Evolutionary conservation across 805 yeast genomes (phyloP).

Genomic region (Teunomyces cretensis): DNA sequence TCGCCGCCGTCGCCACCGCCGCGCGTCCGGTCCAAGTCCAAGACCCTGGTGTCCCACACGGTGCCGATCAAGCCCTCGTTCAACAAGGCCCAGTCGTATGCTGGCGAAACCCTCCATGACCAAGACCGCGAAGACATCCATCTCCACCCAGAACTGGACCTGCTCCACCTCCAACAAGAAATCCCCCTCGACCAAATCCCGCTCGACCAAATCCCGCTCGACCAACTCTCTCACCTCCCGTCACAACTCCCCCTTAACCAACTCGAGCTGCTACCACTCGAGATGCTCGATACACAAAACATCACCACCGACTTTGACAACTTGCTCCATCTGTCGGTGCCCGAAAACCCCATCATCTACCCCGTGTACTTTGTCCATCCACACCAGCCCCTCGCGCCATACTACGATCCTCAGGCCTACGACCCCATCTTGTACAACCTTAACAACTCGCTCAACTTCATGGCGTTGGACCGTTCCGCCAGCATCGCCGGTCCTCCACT

Average conservation of each 20-base stretch:
- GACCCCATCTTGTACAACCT: slow-evolving; percentile 1
- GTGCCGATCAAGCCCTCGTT: neutral
- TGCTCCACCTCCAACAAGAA: no score
- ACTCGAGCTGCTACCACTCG: no score
- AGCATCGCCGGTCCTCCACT: neutral
- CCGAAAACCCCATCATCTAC: slow-evolving; percentile 33
- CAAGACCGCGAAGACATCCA: no score
- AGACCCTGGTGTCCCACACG: no score
- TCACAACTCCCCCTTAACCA: no score
- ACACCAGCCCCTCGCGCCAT: slow-evolving; percentile 1
- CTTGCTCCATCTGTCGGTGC: slow-evolving; percentile 20
- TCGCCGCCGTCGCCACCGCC: neutral
- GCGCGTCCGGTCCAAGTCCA: neutral
- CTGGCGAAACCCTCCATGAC: neutral
- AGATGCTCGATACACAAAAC: neutral
- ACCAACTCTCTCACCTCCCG: no score
- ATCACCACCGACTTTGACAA: slow-evolving; percentile 33
- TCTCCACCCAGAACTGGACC: no score
- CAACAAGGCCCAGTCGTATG: neutral
- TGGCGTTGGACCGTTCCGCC: neutral
- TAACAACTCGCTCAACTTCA: neutral
- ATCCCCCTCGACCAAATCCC: neutral
- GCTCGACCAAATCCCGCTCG: no score
- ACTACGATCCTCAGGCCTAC: neutral
- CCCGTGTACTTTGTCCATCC: slow-evolving; percentile 32